Conservation (phyloP, 148 eudicot species). For the Chenopodium suecicum region DNA sequence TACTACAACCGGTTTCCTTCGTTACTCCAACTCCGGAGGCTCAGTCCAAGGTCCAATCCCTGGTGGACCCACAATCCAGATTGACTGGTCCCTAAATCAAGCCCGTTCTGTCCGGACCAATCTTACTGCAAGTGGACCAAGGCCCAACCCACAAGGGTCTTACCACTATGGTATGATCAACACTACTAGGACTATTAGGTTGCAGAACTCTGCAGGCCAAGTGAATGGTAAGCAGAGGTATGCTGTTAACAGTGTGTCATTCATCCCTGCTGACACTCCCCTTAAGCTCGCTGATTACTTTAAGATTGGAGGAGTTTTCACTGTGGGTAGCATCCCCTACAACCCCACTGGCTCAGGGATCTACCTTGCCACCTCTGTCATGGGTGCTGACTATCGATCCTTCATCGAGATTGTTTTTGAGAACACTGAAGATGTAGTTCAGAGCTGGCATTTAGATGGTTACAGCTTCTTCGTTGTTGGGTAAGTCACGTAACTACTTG, state of each 20-base stretch:
- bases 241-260: slow-evolving; percentile 89
- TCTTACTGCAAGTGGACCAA: slow-evolving; percentile 95
- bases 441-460: slow-evolving; percentile 86
- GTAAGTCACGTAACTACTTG: background rate
- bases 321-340: slow-evolving; percentile 64
- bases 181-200: slow-evolving; percentile 70
- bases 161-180: slow-evolving; percentile 95
- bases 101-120: slow-evolving; percentile 93
- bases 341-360: slow-evolving; percentile 64
- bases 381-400: slow-evolving; percentile 65
- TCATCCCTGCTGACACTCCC: slow-evolving; percentile 78
- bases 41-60: slow-evolving; percentile 78
- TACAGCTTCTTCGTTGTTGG: slow-evolving; percentile 92
- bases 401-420: slow-evolving; percentile 84
- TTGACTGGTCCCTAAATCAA: slow-evolving; percentile 92
- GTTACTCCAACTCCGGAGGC: slow-evolving; percentile 64
- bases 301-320: slow-evolving; percentile 78
- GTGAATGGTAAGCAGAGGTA: slow-evolving; percentile 82
- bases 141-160: slow-evolving; percentile 97
- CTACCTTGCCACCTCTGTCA: slow-evolving; percentile 70
- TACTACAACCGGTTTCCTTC: slow-evolving; percentile 63
- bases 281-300: slow-evolving; percentile 88
- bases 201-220: slow-evolving; percentile 71
- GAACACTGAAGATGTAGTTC: slow-evolving; percentile 66
- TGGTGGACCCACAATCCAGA: slow-evolving; percentile 84